Base-by-base conservation (phyloP, 2,329 filamentous ascomycete species). In the Rhytidhysteron rufulum region DNA sequence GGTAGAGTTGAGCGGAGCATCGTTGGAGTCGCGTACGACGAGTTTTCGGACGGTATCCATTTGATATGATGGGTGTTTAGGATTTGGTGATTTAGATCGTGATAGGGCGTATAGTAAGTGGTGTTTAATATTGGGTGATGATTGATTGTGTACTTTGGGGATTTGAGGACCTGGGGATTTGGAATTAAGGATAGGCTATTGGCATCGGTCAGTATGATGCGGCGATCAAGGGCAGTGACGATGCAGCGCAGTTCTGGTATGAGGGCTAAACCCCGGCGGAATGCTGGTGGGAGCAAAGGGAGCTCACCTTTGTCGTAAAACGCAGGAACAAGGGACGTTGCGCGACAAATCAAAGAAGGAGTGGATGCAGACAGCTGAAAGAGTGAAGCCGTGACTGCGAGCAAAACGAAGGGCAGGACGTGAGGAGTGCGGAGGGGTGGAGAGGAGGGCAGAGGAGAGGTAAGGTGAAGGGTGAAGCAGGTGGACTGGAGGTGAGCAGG, bases 311-410 rank as follows among this genome's bases (percentile, higher is more conserved):
- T 52, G 29, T 39, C 33, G 37, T 43, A 41, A 47, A 44, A 40
- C 43, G 42, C 19, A 39, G 30, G 40, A 39, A 50, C 50, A 42
- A 24, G 24, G 15, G 47, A 37, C 40, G 40, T 41, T 25, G 18
- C 50, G 25, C 36, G 49, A 11, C 38, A 17, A 7, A 39, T 36
- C 41, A 70, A 68, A 49, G 63, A 69, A 58, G 50, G 66, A 58
- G 63, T 49, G 69, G 75, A 64, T 58, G 64, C 65, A 66, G 68
- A 65, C 74, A 76, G 75, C 77, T 79, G 65, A 82, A 80, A 68
- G 78, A 82, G 74, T 81, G 78, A 79, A 81, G 77, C 77, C 71
- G 74, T 65, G 63, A 69, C 69, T 49, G 58, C 58, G 54, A 52
- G 45, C 51, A 51, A 56, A 43, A 47, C 47, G 39, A 46, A 50